Percentiles rank a stretch among this genome's conserved stretches.
Evolutionary conservation across 306 rosid genomes (phyloP).

Genomic region (Canavalia gladiata): DNA sequence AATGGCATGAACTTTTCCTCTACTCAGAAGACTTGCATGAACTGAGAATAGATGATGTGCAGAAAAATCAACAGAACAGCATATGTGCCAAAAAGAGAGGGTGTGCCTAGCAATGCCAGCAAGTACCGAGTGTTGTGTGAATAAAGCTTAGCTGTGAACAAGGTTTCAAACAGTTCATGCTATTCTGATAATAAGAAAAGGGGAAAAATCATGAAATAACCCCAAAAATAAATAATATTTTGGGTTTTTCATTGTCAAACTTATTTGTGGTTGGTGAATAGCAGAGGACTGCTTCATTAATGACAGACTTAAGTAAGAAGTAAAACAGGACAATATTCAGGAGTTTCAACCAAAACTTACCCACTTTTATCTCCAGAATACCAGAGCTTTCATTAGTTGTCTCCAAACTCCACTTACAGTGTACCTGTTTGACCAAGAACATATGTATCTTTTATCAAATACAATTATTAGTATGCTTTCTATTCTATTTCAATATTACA

Average conservation of each 20-base stretch:
- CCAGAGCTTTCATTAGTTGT: constrained; percentile 68
- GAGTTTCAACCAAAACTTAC: constrained; percentile 66
- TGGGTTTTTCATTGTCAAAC: constrained; percentile 9
- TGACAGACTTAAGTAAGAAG: constrained; percentile 3
- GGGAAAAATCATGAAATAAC: background rate
- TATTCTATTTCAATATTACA: constrained; percentile 17
- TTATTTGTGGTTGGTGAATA: constrained; percentile 21
- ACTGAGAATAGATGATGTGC: no score
- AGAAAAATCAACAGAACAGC: background rate
- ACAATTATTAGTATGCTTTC: constrained; percentile 2
- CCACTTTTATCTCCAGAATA: constrained; percentile 82
- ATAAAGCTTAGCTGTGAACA: constrained; percentile 1
- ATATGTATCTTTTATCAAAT: constrained; percentile 29
- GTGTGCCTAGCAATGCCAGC: background rate
- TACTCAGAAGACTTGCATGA: background rate
- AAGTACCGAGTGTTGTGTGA: background rate
- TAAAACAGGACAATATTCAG: constrained; percentile 32
- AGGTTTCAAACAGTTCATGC: background rate
- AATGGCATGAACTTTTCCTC: background rate
- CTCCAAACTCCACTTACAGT: constrained; percentile 84
- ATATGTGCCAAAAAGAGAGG: background rate
- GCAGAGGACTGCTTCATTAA: constrained; percentile 29
- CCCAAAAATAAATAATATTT: background rate
- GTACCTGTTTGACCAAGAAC: constrained; percentile 70
- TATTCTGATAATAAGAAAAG: background rate